These are phyloP conservation scores for Luvunga scandens DNA, from an alignment of 345 rosid genomes.

Conservation along the genomic window DNA sequence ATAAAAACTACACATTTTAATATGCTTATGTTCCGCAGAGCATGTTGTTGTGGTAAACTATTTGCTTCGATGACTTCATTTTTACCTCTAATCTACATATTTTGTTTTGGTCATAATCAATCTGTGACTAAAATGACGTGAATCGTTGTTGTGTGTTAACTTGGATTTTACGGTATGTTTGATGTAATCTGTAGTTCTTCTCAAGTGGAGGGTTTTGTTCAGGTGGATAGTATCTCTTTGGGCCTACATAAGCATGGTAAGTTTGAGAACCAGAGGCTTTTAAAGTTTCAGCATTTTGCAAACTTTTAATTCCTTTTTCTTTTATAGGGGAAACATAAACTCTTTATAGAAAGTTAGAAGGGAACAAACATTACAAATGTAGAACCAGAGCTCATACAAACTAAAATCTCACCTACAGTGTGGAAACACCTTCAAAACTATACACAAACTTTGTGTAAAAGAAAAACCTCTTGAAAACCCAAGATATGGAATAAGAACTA, in stretches of 20 bases:
- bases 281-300: background rate
- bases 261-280: background rate
- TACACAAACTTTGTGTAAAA: too few relatives aligned
- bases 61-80: background rate
- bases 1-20: background rate
- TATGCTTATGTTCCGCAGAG: background rate
- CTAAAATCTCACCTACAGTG: too few relatives aligned
- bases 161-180: too few relatives aligned
- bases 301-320: background rate
- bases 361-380: too few relatives aligned
- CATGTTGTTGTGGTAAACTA: background rate
- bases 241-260: background rate
- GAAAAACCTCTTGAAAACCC: too few relatives aligned
- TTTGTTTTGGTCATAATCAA: background rate
- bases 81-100: background rate
- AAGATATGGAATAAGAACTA: too few relatives aligned
- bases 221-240: background rate
- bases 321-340: too few relatives aligned
- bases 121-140: background rate
- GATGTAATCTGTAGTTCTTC: background rate
- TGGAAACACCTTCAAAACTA: too few relatives aligned
- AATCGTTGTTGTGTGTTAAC: constrained; percentile 4
- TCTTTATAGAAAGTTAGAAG: too few relatives aligned
- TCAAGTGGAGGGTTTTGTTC: background rate
- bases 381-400: too few relatives aligned